These are phyloP conservation scores for Chlorella sp. DNA, from an alignment of 139 green algal species.

Conservation along the genomic window DNA sequence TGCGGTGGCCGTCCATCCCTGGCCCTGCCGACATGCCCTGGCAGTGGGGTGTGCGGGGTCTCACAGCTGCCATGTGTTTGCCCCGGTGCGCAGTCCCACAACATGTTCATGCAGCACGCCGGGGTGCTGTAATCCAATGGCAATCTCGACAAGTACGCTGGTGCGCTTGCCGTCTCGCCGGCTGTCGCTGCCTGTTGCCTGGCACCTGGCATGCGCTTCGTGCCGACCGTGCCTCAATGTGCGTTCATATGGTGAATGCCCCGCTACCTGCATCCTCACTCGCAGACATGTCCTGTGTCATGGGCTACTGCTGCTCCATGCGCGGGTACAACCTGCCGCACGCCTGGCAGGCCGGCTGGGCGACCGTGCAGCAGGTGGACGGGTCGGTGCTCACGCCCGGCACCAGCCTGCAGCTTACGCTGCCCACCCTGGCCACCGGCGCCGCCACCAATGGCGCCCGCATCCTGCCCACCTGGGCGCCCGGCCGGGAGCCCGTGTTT, in stretches of 20 bases:
- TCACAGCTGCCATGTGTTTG: too few relatives aligned
- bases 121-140: neutral
- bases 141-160: constrained; percentile 15
- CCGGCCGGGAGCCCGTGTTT: neutral
- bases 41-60: constrained; percentile 27
- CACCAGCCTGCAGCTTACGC: neutral
- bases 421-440: constrained; percentile 3
- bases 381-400: constrained; percentile 15
- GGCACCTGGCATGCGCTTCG: neutral
- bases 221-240: too few relatives aligned
- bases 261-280: neutral
- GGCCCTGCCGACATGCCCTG: neutral
- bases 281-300: constrained; percentile 13
- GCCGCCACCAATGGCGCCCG: neutral
- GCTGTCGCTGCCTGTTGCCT: constrained; percentile 19
- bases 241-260: too few relatives aligned
- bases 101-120: constrained; percentile 37
- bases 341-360: constrained; percentile 43
- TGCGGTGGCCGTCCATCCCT: neutral
- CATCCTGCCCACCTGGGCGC: constrained; percentile 15
- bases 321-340: constrained; percentile 45
- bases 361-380: constrained; percentile 19
- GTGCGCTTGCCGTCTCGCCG: constrained; percentile 20
- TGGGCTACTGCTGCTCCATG: constrained; percentile 36
- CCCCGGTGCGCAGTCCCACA: too few relatives aligned